Percentiles rank a stretch among this genome's conserved stretches.
Evolutionary conservation across 2,329 filamentous ascomycete genomes (phyloP).

Genomic region (Teratosphaeria epicoccoides): DNA sequence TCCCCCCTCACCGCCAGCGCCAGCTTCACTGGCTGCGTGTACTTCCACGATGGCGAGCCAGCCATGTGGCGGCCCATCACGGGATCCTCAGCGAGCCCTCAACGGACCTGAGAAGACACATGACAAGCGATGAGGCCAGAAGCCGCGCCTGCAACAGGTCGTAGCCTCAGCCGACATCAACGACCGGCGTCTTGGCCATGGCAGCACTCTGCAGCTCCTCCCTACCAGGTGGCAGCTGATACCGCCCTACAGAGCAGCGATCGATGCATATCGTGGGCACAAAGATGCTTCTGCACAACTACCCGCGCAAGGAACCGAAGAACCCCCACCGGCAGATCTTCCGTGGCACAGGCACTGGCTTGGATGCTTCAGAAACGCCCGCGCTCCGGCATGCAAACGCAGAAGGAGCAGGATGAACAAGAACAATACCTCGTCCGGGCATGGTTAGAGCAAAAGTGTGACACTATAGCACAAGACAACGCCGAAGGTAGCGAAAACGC

Average conservation of each 20-base stretch:
- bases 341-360: not conserved
- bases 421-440: too few relatives aligned
- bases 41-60: not conserved
- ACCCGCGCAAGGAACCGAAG: not conserved
- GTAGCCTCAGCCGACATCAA: not conserved
- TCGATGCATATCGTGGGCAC: not conserved
- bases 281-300: not conserved
- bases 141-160: not conserved
- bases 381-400: too few relatives aligned
- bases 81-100: not conserved
- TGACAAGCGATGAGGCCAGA: not conserved
- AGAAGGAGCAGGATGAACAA: not conserved
- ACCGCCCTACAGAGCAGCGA: not conserved
- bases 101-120: not conserved
- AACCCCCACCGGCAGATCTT: not conserved
- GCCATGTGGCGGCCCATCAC: not conserved
- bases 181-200: not conserved
- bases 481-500: not conserved
- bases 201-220: not conserved
- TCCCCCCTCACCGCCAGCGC: not conserved
- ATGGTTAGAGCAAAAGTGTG: not conserved
- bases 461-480: not conserved
- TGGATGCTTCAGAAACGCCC: not conserved
- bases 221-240: not conserved
- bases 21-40: not conserved